Conservation (phyloP, 371 early-diverging fungal genomes). For the Mucor velutinosus region DNA sequence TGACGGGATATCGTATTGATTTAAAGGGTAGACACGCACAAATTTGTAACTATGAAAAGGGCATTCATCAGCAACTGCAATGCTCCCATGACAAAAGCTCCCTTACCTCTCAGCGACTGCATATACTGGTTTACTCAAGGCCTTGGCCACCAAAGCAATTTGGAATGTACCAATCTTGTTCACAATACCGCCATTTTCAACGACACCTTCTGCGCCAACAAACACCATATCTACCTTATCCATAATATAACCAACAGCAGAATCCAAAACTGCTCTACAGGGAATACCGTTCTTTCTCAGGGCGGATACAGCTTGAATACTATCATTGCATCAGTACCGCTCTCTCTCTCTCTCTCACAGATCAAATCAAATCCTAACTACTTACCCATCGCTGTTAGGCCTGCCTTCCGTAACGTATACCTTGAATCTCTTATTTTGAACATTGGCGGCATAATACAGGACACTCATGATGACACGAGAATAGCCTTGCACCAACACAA, state of each 20-base stretch:
- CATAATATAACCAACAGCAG: conserved; percentile 94
- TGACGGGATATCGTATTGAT: conserved; percentile 83
- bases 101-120: conserved; percentile 89
- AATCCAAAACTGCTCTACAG: conserved; percentile 86
- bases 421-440: conserved; percentile 80
- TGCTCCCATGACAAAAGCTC: not conserved
- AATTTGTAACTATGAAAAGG: conserved; percentile 83
- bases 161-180: conserved; percentile 95
- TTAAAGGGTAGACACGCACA: conserved; percentile 87
- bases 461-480: conserved; percentile 92
- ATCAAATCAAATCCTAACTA: not conserved
- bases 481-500: conserved; percentile 93
- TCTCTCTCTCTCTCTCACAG: no score
- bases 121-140: conserved; percentile 93
- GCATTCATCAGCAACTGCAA: not conserved
- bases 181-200: conserved; percentile 96
- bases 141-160: conserved; percentile 92
- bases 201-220: conserved; percentile 97
- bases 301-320: conserved; percentile 74
- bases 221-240: conserved; percentile 92
- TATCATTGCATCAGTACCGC: conserved; percentile 15
- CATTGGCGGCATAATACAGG: conserved; percentile 75
- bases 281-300: conserved; percentile 82
- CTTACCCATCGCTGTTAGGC: conserved; percentile 80
- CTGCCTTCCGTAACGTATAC: conserved; percentile 87